Conservation (phyloP, 495 filamentous ascomycete genomes). For the Apiosordaria backusii region DNA sequence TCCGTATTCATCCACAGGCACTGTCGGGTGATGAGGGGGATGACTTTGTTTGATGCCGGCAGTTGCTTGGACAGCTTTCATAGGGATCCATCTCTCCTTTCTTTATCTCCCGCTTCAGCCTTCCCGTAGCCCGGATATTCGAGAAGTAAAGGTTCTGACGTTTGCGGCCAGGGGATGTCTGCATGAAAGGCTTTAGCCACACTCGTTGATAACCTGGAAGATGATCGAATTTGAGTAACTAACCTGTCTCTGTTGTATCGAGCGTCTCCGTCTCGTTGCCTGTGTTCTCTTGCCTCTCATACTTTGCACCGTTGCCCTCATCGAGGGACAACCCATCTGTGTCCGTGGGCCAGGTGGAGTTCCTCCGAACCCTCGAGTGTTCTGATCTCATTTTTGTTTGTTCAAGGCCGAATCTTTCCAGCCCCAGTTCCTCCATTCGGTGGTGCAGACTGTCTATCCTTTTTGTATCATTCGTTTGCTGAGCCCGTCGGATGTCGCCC, state of each 20-base stretch:
- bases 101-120: neutral
- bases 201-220: neutral
- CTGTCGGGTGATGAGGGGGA: neutral
- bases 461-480: neutral
- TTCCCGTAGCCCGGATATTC: neutral
- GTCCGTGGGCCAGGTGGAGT: neutral
- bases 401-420: neutral
- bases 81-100: neutral
- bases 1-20: neutral
- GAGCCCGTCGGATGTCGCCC: neutral
- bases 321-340: neutral
- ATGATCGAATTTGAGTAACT: no score
- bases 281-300: no score
- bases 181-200: neutral
- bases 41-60: neutral
- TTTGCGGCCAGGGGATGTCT: neutral
- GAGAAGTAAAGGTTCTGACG: neutral
- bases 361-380: no score
- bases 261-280: no score
- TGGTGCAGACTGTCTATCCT: neutral
- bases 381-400: neutral
- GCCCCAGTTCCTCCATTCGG: neutral
- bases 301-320: no score
- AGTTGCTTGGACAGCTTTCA: neutral
- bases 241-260: no score